Evolutionary conservation across 1,139 yeast genomes (phyloP), one percentile per base, ranked within the genome.

Genomic region (Kurtzmaniella quercitrusa): DNA sequence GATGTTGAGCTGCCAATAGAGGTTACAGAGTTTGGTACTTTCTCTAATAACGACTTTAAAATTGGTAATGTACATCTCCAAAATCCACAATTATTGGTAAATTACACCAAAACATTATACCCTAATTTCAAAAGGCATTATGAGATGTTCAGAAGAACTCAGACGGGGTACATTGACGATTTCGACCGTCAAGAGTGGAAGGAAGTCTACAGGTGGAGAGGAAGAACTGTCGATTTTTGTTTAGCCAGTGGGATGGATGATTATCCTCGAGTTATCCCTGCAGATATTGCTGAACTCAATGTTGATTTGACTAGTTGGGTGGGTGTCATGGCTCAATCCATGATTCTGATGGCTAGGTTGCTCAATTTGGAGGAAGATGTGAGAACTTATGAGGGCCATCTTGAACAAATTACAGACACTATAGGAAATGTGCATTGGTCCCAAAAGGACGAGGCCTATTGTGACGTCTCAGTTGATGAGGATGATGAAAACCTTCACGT

Each of bases 211-310:
- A 74, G 96, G 56, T 93, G 99, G 99, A 77, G 91, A 48, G 98
- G 98, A 2, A 77, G 98, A 49, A 88, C 97, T 0, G 68, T 74
- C 19, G 77, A 83, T 3, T 97, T 88, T 57, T 87, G 96, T 57
- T 70, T 93, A 44, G 94, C 98, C 2, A 85, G 95, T 63, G 99
- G 99, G 0, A 61, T 93, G 36, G 98, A 93, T 61, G 99, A 93
- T 59, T 93, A 91, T 57, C 99, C 99, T 28, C 77, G 99, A 48
- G 85, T 89, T 0, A 65, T 71, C 32, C 82, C 80, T 9, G 93
- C 94, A 1, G 96, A 88, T 60, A 73, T 84, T 34, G 95, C 95
- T 0, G 99, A 93, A 62, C 69, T 93, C 41, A 88, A 93, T 54
- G 93, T 94, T 21, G 99, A 93, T 59, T 70, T 93, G 45, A 67